These are phyloP conservation scores for Leccinellum luteum DNA, from an alignment of 768 basidiomycete species.

Conservation along the genomic window DNA sequence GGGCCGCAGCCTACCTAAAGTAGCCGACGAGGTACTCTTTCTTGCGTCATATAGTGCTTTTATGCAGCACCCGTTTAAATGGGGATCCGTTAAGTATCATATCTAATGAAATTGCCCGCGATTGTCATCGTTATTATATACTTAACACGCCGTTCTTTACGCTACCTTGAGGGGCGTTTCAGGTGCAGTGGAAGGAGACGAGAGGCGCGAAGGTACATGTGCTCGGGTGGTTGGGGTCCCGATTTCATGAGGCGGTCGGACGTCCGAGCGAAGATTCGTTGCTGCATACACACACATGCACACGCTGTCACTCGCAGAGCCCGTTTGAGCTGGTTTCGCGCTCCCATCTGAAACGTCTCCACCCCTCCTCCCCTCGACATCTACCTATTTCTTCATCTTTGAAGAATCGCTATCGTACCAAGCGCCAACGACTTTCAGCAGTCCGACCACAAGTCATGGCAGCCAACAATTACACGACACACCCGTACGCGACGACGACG, in stretches of 20 bases:
- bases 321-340: slow-evolving; percentile 14
- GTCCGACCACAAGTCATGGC: slow-evolving; percentile 13
- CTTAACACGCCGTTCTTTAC: slow-evolving; percentile 5
- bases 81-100: background rate
- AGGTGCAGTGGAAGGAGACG: background rate
- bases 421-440: background rate
- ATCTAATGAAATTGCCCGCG: background rate
- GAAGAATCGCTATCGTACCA: slow-evolving; percentile 9
- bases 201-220: background rate
- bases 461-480: slow-evolving; percentile 23
- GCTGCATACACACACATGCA: background rate
- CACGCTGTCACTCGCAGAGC: slow-evolving; percentile 18
- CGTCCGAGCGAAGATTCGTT: background rate
- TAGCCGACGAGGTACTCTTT: background rate
- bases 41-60: background rate
- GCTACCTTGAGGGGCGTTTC: background rate
- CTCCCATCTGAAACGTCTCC: slow-evolving; percentile 22
- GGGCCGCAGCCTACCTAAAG: background rate
- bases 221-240: slow-evolving; percentile 26
- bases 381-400: too few species aligned
- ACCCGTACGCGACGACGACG: slow-evolving; percentile 26
- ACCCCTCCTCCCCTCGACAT: too few species aligned
- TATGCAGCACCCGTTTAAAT: background rate
- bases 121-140: background rate
- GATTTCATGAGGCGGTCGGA: background rate